Evolutionary conservation across 2,329 filamentous ascomycete species (phyloP).

Genomic region (Neofusicoccum umdonicola): DNA sequence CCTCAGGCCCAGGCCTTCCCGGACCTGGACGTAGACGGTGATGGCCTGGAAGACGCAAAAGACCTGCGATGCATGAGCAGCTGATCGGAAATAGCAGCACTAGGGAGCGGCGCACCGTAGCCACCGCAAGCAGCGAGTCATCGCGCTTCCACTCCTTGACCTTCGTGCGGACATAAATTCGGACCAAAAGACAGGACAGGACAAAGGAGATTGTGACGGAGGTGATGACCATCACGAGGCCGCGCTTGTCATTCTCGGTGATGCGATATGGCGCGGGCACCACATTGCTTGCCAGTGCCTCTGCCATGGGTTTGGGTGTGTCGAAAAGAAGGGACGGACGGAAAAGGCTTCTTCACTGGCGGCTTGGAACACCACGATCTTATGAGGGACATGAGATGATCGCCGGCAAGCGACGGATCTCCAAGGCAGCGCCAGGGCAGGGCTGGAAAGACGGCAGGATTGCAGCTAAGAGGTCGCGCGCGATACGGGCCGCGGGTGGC

Average conservation of each 20-base stretch:
- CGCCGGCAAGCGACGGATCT: neutral
- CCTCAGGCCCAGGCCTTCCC: slow-evolving; percentile 27
- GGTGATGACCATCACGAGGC: slow-evolving; percentile 32
- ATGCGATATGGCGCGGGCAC: slow-evolving; percentile 30
- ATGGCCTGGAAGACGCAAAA: slow-evolving; percentile 25
- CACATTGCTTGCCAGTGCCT: neutral
- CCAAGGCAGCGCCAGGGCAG: neutral
- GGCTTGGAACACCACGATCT: neutral
- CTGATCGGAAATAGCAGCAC: too few relatives aligned
- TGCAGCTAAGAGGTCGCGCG: neutral
- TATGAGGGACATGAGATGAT: neutral
- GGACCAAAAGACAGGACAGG: slow-evolving; percentile 30
- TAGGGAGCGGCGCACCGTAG: slow-evolving; percentile 23
- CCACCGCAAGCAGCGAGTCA: slow-evolving; percentile 27
- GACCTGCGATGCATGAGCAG: slow-evolving; percentile 20
- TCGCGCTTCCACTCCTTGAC: slow-evolving; percentile 32
- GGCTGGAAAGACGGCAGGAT: neutral
- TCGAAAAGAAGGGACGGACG: neutral
- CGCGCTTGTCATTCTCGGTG: slow-evolving; percentile 31
- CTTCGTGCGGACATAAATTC: slow-evolving; percentile 29
- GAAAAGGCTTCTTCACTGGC: neutral
- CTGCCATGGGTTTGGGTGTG: neutral
- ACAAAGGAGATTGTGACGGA: slow-evolving; percentile 30
- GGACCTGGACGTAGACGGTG: slow-evolving; percentile 27
- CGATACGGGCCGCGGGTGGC: too few relatives aligned